A percentile compares a stretch with the other conserved stretches of the same genome.
These are phyloP conservation scores for Zygoascus bituminiphila DNA, from an alignment of 805 yeast species.

Conservation along the genomic window DNA sequence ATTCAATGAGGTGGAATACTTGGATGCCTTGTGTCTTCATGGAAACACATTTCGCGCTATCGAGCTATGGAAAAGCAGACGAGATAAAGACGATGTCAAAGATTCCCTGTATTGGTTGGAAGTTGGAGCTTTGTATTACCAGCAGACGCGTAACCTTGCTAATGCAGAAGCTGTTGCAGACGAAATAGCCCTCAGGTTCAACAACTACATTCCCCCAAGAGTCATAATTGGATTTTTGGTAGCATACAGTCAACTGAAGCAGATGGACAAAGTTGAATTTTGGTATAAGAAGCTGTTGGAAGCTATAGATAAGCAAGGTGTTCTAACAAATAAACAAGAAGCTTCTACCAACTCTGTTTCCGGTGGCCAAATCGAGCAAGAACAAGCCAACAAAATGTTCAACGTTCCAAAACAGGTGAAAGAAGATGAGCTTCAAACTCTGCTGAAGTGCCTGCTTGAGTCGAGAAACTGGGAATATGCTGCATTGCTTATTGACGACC, in stretches of 20 bases:
- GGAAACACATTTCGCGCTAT: constrained; percentile 15
- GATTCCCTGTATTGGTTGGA: constrained; percentile 18
- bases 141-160: constrained; percentile 9
- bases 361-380: constrained; percentile 3
- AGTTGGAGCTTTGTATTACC: constrained; percentile 15
- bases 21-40: constrained; percentile 13
- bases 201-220: constrained; percentile 15
- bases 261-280: constrained; percentile 6
- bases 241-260: constrained; percentile 7
- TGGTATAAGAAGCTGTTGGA: constrained; percentile 11
- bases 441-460: constrained; percentile 6
- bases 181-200: constrained; percentile 11
- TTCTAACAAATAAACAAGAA: constrained; percentile 1
- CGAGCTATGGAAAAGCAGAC: constrained; percentile 16
- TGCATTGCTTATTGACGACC: constrained; percentile 10
- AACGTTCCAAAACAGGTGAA: constrained; percentile 4
- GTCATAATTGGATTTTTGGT: constrained; percentile 15
- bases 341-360: background rate
- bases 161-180: constrained; percentile 16
- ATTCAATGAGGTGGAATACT: constrained; percentile 19
- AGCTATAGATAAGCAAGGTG: constrained; percentile 3
- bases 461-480: constrained; percentile 12
- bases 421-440: constrained; percentile 6
- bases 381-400: constrained; percentile 11
- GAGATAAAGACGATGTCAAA: constrained; percentile 12